Evolutionary conservation across 495 filamentous ascomycete genomes (phyloP), one percentile per base, ranked within the genome.

Genomic region (Tuber calosporum): DNA sequence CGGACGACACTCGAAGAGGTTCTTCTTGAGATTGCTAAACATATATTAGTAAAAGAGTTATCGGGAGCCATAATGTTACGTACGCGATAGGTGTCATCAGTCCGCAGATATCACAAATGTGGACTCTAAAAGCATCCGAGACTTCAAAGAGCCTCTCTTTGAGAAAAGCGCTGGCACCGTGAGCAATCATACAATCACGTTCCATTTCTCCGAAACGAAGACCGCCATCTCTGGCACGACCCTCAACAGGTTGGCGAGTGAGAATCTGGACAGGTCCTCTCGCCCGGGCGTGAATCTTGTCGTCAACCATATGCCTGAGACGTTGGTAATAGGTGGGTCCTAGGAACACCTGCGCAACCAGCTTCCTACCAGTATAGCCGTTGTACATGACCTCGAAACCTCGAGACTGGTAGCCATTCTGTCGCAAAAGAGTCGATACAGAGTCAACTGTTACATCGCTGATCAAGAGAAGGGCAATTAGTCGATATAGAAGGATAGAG

Each of bases 151-250:
- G 85, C 75, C 79, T 80, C 87, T 99, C 95, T 85, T 97, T 97
- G 82, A 99, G 85, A 88, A 99, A 98, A 6, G 93, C 89, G 75
- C 92, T 93, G 39, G 95, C 95, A 81, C 95, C 95, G 83, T 99
- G 96, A 40, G 96, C 91, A 83, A 99, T 98, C 96, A 99, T 98
- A 84, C 95, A 99, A 88, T 99, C 95, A 83, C 95, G 94, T 84
- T 99, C 95, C 95, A 99, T 99, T 87, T 99, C 95, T 88, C 95
- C 95, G 87, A 99, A 99, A 80, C 95, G 93, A 67, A 99, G 88
- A 85, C 95, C 95, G 87, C 95, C 95, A 83, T 99, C 95, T 85
- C 95, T 87, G 0, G 95, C 96, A 86, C 95, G 89, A 88, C 95
- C 95, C 83, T 99, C 95, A 17, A 98, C 94, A n/a, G 95, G 95